Evolutionary conservation across 2,329 filamentous ascomycete species (phyloP).

Genomic region (Colletotrichum orchidophilum): DNA sequence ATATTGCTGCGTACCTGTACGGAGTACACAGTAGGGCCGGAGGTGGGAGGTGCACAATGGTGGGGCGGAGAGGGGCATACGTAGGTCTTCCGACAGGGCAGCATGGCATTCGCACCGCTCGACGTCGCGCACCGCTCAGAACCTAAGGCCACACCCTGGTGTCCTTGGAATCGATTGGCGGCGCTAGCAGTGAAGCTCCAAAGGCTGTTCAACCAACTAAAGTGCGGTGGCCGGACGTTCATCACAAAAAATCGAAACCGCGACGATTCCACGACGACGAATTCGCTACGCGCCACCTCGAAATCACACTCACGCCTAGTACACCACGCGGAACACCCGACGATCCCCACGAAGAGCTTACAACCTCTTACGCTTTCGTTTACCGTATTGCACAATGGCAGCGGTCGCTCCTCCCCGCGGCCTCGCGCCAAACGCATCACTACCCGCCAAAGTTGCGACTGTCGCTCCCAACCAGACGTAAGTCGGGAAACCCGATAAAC

Average conservation of each 20-base stretch:
- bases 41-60: constrained; percentile 12
- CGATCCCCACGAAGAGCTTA: too few relatives aligned
- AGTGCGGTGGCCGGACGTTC: constrained; percentile 18
- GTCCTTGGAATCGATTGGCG: neutral
- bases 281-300: neutral
- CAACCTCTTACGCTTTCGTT: neutral
- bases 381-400: constrained; percentile 40
- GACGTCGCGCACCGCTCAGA: neutral
- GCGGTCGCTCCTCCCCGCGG: constrained; percentile 49
- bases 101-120: neutral
- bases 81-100: neutral
- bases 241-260: constrained; percentile 21
- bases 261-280: constrained; percentile 14
- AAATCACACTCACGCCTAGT: neutral
- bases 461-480: constrained; percentile 80
- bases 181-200: constrained; percentile 22
- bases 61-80: constrained; percentile 24
- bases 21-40: too few relatives aligned
- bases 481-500: constrained; percentile 44
- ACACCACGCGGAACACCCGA: neutral
- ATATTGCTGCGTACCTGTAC: constrained; percentile 1
- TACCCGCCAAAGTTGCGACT: constrained; percentile 61
- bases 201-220: constrained; percentile 1
- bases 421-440: constrained; percentile 51
- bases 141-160: constrained; percentile 28